phyloP scores from a whole-genome alignment of 257 asterid species.

The Solanum piurae region DNA sequence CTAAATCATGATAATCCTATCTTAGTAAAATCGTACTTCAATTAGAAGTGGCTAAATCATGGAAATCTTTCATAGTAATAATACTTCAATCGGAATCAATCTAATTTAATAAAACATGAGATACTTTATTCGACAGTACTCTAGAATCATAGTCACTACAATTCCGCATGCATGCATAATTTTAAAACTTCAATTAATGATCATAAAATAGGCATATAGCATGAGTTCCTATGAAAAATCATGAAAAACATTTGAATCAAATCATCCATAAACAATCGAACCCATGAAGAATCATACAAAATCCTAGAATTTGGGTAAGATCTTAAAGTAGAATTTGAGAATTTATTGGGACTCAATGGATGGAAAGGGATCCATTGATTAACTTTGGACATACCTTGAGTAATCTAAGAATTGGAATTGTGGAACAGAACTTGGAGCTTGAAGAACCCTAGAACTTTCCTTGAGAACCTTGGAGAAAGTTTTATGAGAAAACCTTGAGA shows the following conservation, averaged over 20 bases:
- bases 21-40: background rate
- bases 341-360: background rate
- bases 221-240: background rate
- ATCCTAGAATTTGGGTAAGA: background rate
- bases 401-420: too few relatives aligned
- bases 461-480: background rate
- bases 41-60: too few relatives aligned
- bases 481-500: background rate
- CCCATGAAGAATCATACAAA: background rate
- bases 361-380: background rate
- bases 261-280: background rate
- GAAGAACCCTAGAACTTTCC: background rate
- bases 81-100: background rate
- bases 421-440: background rate
- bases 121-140: too few relatives aligned
- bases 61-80: too few relatives aligned
- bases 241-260: background rate
- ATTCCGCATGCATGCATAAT: background rate
- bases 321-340: background rate
- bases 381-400: background rate
- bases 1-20: too few relatives aligned
- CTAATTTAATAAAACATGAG: too few relatives aligned
- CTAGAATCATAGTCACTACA: background rate
- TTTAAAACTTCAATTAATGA: too few relatives aligned
- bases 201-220: background rate